phyloP scores from a whole-genome alignment of 2,329 filamentous ascomycete species.

The Immersiporthe knoxdaviesiana region DNA sequence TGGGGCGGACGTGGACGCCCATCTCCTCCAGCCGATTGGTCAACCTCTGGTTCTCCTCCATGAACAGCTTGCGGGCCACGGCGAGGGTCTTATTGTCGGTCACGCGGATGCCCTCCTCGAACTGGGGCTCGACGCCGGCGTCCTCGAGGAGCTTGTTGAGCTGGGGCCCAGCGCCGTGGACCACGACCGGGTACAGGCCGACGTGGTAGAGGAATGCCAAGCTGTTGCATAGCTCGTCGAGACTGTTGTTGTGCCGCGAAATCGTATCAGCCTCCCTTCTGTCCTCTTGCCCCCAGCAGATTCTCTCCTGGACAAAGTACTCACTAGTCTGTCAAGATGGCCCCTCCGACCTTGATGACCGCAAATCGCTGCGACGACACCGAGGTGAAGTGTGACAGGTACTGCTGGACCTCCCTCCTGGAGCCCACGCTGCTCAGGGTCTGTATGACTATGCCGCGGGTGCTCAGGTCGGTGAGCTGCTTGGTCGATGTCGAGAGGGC shows the following conservation, averaged over 20 bases:
- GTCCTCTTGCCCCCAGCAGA: background rate
- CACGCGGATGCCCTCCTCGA: conserved; percentile 93
- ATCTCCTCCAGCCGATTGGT: conserved; percentile 87
- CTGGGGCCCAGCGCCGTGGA: conserved; percentile 94
- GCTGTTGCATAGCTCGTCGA: conserved; percentile 87
- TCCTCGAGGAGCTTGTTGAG: conserved; percentile 89
- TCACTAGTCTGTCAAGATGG: conserved; percentile 85
- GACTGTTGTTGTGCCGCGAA: conserved; percentile 38
- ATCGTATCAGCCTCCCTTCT: conserved; percentile 12
- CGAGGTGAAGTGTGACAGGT: conserved; percentile 95
- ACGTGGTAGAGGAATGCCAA: conserved; percentile 93
- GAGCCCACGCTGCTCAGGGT: conserved; percentile 94
- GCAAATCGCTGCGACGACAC: conserved; percentile 97
- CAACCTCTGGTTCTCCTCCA: conserved; percentile 93
- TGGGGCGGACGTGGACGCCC: conserved; percentile 84
- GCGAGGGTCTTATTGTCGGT: conserved; percentile 95
- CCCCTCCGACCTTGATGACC: conserved; percentile 97
- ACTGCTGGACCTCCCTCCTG: conserved; percentile 95
- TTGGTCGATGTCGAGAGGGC: conserved; percentile 39
- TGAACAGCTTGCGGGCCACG: conserved; percentile 87
- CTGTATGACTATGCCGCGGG: conserved; percentile 82
- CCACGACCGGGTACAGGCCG: conserved; percentile 90
- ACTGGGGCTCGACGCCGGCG: conserved; percentile 91
- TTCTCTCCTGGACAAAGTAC: background rate
- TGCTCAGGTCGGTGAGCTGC: conserved; percentile 57